Conservation (phyloP, 352 stramenopile genomes). For the Globisporangium parvum region DNA sequence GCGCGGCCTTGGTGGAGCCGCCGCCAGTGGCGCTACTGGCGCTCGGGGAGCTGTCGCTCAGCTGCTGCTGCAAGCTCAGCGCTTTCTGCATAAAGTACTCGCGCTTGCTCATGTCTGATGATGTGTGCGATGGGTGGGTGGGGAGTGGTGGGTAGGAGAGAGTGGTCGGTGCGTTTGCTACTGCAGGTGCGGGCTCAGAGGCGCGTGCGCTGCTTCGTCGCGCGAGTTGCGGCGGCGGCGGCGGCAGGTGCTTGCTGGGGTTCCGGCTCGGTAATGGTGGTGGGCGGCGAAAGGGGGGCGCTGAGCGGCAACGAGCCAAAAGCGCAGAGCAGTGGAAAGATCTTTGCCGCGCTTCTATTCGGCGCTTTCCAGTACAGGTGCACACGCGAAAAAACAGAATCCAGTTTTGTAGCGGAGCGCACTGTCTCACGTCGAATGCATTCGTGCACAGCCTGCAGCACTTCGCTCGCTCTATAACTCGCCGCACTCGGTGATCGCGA, state of each 20-base stretch:
- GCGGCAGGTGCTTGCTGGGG: background rate
- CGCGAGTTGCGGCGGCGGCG: background rate
- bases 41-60: conserved; percentile 40
- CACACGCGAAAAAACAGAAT: too few species aligned
- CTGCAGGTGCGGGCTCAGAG: conserved; percentile 1
- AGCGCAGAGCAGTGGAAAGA: conserved; percentile 12
- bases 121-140: background rate
- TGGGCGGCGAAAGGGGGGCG: background rate
- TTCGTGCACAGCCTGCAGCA: background rate
- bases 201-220: background rate
- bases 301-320: conserved; percentile 6
- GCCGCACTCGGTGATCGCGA: conserved; percentile 86
- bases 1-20: conserved; percentile 31
- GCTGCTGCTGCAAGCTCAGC: conserved; percentile 73
- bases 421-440: background rate
- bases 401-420: too few species aligned
- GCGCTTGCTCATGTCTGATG: conserved; percentile 69
- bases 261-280: conserved; percentile 12
- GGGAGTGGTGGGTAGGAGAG: conserved; percentile 15
- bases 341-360: conserved; percentile 2
- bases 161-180: conserved; percentile 7
- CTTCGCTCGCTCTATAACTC: conserved; percentile 52
- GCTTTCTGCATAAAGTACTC: conserved; percentile 82
- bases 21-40: conserved; percentile 16
- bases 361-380: too few species aligned